These are phyloP conservation scores for Trichophyton schoenleinii DNA, from an alignment of 2,329 filamentous ascomycete genomes.

Conservation along the genomic window DNA sequence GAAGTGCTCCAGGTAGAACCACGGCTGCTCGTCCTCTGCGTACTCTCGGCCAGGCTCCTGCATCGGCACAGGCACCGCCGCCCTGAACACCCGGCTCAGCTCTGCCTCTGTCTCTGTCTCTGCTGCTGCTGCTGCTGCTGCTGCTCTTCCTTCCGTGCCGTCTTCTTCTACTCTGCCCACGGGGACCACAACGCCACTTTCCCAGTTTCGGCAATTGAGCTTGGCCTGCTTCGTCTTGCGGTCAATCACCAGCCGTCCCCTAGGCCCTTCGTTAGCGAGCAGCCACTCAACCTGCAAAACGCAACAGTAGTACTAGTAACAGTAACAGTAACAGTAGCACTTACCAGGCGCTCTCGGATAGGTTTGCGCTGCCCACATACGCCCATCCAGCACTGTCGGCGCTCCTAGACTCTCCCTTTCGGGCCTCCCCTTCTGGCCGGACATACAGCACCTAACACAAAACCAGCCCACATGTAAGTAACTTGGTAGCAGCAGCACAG, in stretches of 20 bases:
- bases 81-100: slow-evolving; percentile 23
- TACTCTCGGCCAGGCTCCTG: slow-evolving; percentile 23
- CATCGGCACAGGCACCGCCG: slow-evolving; percentile 36
- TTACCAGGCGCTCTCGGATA: slow-evolving; percentile 86
- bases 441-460: slow-evolving; percentile 24
- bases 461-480: not conserved
- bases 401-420: slow-evolving; percentile 13
- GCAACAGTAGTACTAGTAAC: too few relatives aligned
- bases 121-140: too few relatives aligned
- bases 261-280: slow-evolving; percentile 23
- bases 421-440: slow-evolving; percentile 17
- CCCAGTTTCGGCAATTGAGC: slow-evolving; percentile 84
- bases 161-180: slow-evolving; percentile 23
- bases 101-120: not conserved
- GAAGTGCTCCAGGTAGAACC: slow-evolving; percentile 15
- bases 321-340: not conserved
- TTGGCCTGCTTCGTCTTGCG: slow-evolving; percentile 54
- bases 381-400: slow-evolving; percentile 49
- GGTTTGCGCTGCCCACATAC: slow-evolving; percentile 82
- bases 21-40: slow-evolving; percentile 15
- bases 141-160: slow-evolving; percentile 6
- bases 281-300: too few relatives aligned
- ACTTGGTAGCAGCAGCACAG: not conserved
- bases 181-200: slow-evolving; percentile 75
- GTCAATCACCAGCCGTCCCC: slow-evolving; percentile 67